These are phyloP conservation scores for Globisporangium okanoganense DNA, from an alignment of 352 stramenopile genomes.

Conservation along the genomic window DNA sequence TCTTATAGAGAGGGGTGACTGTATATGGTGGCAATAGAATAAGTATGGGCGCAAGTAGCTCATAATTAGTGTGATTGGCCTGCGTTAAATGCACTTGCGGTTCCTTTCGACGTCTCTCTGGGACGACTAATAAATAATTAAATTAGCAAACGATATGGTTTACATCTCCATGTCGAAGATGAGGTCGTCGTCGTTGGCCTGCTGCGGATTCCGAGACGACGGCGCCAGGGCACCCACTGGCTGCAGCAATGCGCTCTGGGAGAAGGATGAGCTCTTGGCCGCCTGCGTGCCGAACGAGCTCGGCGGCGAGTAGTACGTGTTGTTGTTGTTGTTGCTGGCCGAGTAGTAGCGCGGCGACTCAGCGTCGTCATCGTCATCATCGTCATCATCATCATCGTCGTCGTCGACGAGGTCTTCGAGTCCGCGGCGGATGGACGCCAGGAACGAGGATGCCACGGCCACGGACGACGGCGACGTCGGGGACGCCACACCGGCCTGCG, in stretches of 20 bases:
- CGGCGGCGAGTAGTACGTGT: slow-evolving; percentile 19
- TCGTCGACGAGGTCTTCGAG: slow-evolving; percentile 19
- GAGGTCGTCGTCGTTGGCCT: slow-evolving; percentile 14
- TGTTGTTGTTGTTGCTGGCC: slow-evolving; percentile 3
- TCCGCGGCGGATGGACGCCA: slow-evolving; percentile 17
- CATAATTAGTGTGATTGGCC: no score
- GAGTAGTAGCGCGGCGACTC: slow-evolving; percentile 16
- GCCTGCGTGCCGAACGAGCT: slow-evolving; percentile 1
- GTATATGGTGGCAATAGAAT: no score
- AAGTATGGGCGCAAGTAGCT: no score
- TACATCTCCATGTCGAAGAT: slow-evolving; percentile 26
- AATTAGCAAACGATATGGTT: not conserved
- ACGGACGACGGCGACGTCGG: slow-evolving; percentile 17
- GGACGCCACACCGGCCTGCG: not conserved
- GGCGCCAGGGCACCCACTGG: no score
- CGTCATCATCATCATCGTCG: slow-evolving; percentile 12
- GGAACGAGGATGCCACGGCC: slow-evolving; percentile 12
- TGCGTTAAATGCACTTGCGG: no score
- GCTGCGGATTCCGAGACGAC: not conserved
- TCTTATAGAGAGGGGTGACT: no score
- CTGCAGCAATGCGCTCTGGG: not conserved
- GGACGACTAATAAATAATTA: slow-evolving; percentile 10
- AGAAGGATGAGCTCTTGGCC: not conserved
- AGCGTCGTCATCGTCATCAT: slow-evolving; percentile 12
- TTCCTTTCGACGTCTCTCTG: not conserved